Evolutionary conservation across 805 yeast species (phyloP).

Genomic region (Candida nanaspora): DNA sequence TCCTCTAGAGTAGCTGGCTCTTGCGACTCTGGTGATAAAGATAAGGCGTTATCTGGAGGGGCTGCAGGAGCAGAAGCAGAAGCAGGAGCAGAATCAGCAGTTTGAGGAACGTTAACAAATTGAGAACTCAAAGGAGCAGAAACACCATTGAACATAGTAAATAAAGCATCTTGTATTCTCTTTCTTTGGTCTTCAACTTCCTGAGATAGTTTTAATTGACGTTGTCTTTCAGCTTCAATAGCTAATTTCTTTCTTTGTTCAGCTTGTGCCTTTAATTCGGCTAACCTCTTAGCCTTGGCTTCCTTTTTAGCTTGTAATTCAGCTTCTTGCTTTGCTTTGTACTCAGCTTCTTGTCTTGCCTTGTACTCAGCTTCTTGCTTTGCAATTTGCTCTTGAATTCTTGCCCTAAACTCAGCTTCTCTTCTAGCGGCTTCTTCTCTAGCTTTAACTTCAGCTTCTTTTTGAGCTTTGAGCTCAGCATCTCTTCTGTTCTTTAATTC

Average conservation of each 20-base stretch:
- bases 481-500: neutral
- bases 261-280: neutral
- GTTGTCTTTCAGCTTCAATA: neutral
- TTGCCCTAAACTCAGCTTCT: neutral
- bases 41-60: too few species aligned
- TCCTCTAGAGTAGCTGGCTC: neutral
- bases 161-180: neutral
- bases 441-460: constrained; percentile 39
- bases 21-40: too few species aligned
- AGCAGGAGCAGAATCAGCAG: neutral
- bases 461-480: neutral
- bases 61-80: too few species aligned
- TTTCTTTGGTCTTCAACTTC: constrained; percentile 1
- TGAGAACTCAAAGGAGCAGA: neutral
- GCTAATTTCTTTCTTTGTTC: neutral
- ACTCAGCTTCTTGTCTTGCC: neutral
- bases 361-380: neutral
- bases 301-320: neutral
- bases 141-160: neutral
- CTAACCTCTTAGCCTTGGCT: neutral
- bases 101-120: neutral
- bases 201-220: neutral
- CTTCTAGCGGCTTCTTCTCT: constrained; percentile 41
- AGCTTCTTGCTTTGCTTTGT: neutral
- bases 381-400: neutral